Percentiles rank a stretch among this genome's conserved stretches.
phyloP scores from a whole-genome alignment of 2,329 filamentous ascomycete genomes.

The Mycosphaerella sp. region DNA sequence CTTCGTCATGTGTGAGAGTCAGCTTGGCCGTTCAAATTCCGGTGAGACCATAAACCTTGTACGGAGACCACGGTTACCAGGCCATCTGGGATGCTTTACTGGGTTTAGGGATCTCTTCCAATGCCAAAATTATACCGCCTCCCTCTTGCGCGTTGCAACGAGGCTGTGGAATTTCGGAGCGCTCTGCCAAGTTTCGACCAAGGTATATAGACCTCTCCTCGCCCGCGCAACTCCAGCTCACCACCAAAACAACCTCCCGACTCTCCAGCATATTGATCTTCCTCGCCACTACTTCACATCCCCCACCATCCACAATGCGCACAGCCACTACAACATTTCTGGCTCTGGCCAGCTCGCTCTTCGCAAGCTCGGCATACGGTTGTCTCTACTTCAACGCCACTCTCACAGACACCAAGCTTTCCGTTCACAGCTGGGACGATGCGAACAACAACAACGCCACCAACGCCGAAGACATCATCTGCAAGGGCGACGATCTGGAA shows the following conservation, averaged over 20 bases:
- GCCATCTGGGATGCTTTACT: background rate
- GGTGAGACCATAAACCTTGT: constrained; percentile 3
- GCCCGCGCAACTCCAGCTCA: no score
- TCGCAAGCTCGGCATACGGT: constrained; percentile 7
- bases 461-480: constrained; percentile 18
- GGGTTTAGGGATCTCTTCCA: background rate
- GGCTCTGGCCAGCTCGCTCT: constrained; percentile 11
- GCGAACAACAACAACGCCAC: constrained; percentile 17
- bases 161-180: constrained; percentile 3
- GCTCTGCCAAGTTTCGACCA: background rate
- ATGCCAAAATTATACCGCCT: background rate
- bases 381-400: constrained; percentile 20
- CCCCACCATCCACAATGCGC: background rate
- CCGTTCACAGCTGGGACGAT: constrained; percentile 19
- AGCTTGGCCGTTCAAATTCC: constrained; percentile 1
- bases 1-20: background rate
- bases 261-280: background rate
- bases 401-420: constrained; percentile 13
- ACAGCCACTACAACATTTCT: constrained; percentile 2
- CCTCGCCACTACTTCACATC: background rate
- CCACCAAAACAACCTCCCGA: no score
- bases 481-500: constrained; percentile 9
- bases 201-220: no score
- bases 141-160: constrained; percentile 1
- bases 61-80: constrained; percentile 6